Percentiles rank a stretch among this genome's conserved stretches.
phyloP scores from a whole-genome alignment of 371 early-diverging fungal species.

The Mortierella sp. region DNA sequence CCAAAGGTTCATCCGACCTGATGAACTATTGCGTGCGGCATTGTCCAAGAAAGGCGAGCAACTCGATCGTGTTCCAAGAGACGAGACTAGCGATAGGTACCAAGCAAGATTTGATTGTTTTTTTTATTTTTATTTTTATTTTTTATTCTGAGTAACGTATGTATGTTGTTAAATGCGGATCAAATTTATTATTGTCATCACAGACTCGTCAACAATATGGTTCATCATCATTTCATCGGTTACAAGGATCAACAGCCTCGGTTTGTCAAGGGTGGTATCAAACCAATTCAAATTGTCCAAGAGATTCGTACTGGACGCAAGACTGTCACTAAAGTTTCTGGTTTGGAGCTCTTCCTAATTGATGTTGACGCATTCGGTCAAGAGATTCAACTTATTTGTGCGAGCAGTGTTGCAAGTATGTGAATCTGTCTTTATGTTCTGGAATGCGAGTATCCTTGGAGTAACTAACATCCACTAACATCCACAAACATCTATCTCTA shows the following conservation, averaged over 20 bases:
- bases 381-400: constrained; percentile 73
- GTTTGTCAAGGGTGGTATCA: constrained; percentile 58
- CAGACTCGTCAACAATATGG: constrained; percentile 46
- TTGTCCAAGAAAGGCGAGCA: constrained; percentile 43
- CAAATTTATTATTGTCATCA: constrained; percentile 6
- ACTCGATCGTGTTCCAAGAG: constrained; percentile 37
- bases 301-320: constrained; percentile 76
- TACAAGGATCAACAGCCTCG: constrained; percentile 36
- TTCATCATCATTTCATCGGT: constrained; percentile 36
- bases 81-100: constrained; percentile 41
- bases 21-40: constrained; percentile 26
- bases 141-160: neutral
- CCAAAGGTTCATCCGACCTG: constrained; percentile 61
- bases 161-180: constrained; percentile 13
- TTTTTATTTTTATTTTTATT: too few species aligned
- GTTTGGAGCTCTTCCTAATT: constrained; percentile 72
- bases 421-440: neutral
- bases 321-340: constrained; percentile 73
- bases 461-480: too few species aligned
- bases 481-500: too few species aligned
- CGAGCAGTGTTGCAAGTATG: constrained; percentile 76
- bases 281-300: constrained; percentile 69
- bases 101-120: neutral
- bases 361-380: constrained; percentile 74
- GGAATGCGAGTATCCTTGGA: too few species aligned